A percentile compares a stretch with the other conserved stretches of the same genome.
phyloP scores from a whole-genome alignment of 2,329 filamentous ascomycete species.

The Paecilomyces dactylethromorphus region DNA sequence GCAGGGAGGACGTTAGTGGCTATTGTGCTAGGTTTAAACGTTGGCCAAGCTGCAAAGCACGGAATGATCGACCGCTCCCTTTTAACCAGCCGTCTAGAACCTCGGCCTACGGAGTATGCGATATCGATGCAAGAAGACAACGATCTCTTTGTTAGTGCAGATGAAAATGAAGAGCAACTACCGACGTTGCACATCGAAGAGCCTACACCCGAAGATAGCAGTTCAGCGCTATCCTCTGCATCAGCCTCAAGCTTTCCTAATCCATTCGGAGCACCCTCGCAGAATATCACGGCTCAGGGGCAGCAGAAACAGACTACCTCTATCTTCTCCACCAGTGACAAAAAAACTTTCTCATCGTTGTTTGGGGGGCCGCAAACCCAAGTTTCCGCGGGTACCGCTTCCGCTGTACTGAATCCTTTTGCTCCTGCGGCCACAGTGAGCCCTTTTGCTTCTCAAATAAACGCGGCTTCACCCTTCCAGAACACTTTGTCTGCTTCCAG shows the following conservation, averaged over 20 bases:
- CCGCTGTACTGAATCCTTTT: slow-evolving; percentile 1
- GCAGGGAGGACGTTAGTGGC: slow-evolving; percentile 49
- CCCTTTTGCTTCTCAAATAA: neutral
- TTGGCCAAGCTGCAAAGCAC: slow-evolving; percentile 43
- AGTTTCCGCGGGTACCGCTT: neutral
- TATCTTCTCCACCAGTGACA: neutral
- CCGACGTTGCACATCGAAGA: slow-evolving; percentile 12
- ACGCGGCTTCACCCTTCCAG: neutral
- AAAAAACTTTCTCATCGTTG: slow-evolving; percentile 6
- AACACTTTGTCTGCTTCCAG: neutral
- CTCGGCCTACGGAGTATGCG: slow-evolving; percentile 19
- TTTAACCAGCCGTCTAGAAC: slow-evolving; percentile 19
- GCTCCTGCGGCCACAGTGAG: neutral
- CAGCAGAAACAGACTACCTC: neutral
- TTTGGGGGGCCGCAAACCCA: neutral
- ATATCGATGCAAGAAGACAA: slow-evolving; percentile 25
- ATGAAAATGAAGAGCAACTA: slow-evolving; percentile 24
- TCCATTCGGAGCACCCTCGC: slow-evolving; percentile 16
- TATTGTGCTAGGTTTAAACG: slow-evolving; percentile 50
- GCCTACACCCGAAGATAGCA: slow-evolving; percentile 8
- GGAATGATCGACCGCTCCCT: slow-evolving; percentile 44
- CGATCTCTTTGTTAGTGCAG: slow-evolving; percentile 31
- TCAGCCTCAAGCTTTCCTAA: slow-evolving; percentile 9
- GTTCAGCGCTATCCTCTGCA: slow-evolving; percentile 5
- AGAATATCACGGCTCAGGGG: neutral